Evolutionary conservation across 1,284 basidiomycete genomes (phyloP), one percentile per base, ranked within the genome.

Genomic region (Moesziomyces sp.): DNA sequence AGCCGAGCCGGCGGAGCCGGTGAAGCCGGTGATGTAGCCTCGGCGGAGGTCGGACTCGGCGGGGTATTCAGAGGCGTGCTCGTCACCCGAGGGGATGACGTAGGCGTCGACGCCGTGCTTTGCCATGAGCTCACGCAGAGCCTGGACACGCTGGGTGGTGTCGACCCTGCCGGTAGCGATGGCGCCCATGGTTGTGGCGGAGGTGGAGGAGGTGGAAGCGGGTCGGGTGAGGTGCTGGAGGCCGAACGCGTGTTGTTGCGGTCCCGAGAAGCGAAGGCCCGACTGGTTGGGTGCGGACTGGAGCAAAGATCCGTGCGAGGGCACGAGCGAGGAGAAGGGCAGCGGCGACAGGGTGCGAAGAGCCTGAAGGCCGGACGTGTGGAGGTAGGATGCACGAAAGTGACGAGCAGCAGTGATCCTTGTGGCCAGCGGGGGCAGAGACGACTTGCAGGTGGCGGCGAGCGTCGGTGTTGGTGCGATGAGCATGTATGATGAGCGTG

Each of bases 11-110:
- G 95, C 94, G 21, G 93, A 96, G 40, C 95, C 96, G 66, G 89
- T 93, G 86, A 98, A 98, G 13, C 93, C 93, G 40, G 93, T 93
- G 68, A 97, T 92, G 86, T 89, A 97, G 0, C 89, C 91, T 26
- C 95, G 88, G 47, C 94, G 88, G 58, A 92, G 88, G 85, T 97
- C 94, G 70, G 75, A 78, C 30, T 74, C 75, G 43, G 82, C 79
- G 26, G 81, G 80, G 54, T 97, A 97, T 84, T 97, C 95, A 85
- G 93, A 94, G 14, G 89, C 91, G 85, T 98, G 94, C 92, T 83
- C 76, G 43, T 85, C 85, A 35, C 82, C 83, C 0, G 84, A 84
- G 10, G 84, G 85, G 24, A 85, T 71, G 45, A 85, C 65, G 62
- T 85, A 85, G 30, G 77, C 80, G 45, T 72, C 56, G 28, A 83